Conservation (phyloP, 176 grass and related monocot genomes). For the Pharus latifolius region DNA sequence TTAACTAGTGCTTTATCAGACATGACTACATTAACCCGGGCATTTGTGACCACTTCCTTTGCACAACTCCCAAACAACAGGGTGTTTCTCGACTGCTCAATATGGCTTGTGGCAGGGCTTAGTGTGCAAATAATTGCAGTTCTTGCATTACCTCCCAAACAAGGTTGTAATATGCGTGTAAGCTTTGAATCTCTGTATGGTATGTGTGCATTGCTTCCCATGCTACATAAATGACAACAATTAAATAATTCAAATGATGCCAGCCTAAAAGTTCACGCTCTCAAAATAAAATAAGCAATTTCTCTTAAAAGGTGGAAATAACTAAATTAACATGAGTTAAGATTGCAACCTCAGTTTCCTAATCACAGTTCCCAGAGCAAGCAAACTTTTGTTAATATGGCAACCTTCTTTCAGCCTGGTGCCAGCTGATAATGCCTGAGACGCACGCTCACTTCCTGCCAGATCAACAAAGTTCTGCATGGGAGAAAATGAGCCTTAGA, state of each 20-base stretch:
- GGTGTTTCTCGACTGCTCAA: constrained; percentile 83
- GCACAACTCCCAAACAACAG: constrained; percentile 79
- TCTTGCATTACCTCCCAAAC: constrained; percentile 78
- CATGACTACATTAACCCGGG: constrained; percentile 85
- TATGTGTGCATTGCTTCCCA: constrained; percentile 71
- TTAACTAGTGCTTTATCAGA: constrained; percentile 86
- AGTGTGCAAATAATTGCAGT: constrained; percentile 86
- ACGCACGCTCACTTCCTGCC: constrained; percentile 89
- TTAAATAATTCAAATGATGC: background rate
- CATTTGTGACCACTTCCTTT: constrained; percentile 73
- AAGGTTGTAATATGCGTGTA: constrained; percentile 79
- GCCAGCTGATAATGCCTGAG: constrained; percentile 67
- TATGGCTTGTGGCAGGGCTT: constrained; percentile 59
- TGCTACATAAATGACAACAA: constrained; percentile 36
- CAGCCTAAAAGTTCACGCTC: background rate
- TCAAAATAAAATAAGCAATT: background rate
- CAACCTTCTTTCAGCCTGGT: constrained; percentile 93
- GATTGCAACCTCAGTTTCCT: constrained; percentile 64
- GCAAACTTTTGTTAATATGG: constrained; percentile 90
- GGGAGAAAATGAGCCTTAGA: background rate
- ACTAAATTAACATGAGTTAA: constrained; percentile 15
- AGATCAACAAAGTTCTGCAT: constrained; percentile 95
- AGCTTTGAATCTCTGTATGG: constrained; percentile 90
- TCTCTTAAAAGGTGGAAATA: background rate
- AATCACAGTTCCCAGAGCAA: constrained; percentile 80